A percentile compares a stretch with the other conserved stretches of the same genome.
These are phyloP conservation scores for Triadica sebifera DNA, from an alignment of 345 rosid species.

Conservation along the genomic window DNA sequence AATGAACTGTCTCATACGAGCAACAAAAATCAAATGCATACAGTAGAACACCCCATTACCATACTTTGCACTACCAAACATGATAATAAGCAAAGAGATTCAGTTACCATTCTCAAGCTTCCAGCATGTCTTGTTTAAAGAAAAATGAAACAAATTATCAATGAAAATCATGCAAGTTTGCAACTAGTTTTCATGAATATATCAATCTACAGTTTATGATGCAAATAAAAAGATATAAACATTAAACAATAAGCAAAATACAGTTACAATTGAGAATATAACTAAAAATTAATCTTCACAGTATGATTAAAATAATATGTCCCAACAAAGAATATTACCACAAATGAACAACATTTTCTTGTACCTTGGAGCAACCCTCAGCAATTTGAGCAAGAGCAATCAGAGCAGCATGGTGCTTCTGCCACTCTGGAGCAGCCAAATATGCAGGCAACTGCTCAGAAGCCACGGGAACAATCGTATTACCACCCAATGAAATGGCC, in stretches of 20 bases:
- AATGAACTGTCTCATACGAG: background rate
- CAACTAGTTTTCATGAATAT: background rate
- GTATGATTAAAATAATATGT: too few relatives aligned
- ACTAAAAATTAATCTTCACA: background rate
- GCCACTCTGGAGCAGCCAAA: conserved; percentile 95
- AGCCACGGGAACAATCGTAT: conserved; percentile 94
- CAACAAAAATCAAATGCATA: background rate
- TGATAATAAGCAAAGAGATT: background rate
- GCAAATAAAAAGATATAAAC: background rate
- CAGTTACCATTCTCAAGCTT: background rate
- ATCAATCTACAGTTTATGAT: background rate
- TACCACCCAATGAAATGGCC: conserved; percentile 94
- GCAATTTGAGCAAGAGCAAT: conserved; percentile 99
- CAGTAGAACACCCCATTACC: background rate
- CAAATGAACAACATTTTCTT: background rate
- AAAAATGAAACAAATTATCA: background rate
- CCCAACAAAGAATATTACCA: background rate
- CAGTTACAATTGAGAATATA: background rate
- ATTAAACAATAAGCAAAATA: background rate
- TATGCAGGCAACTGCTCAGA: conserved; percentile 87
- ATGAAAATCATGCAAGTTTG: background rate
- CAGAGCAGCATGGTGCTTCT: conserved; percentile 95
- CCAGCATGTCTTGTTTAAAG: background rate
- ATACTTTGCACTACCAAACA: background rate
- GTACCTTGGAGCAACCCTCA: conserved; percentile 97